Conservation (phyloP, 169 alveolate genomes). For the Ichthyophthirius multifiliis region DNA sequence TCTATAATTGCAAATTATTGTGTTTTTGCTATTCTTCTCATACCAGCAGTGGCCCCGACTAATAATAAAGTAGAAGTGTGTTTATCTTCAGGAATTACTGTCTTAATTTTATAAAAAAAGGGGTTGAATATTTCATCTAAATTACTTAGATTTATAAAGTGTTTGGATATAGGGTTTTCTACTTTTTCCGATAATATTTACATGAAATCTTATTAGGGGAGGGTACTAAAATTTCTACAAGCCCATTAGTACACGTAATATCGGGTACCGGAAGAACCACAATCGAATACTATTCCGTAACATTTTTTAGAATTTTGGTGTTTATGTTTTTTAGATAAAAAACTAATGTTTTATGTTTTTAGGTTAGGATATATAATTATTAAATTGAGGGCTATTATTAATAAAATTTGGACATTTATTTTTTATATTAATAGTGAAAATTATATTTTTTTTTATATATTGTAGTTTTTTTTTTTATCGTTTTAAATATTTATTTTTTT, state of each 20-base stretch:
- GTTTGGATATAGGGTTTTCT: too few species aligned
- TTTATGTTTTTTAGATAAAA: too few species aligned
- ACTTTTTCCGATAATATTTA: not conserved
- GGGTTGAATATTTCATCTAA: conserved; percentile 9
- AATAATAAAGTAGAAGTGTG: conserved; percentile 11
- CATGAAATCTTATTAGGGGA: conserved; percentile 4
- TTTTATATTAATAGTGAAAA: too few species aligned
- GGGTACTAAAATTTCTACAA: conserved; percentile 8
- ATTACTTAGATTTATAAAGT: conserved; percentile 2
- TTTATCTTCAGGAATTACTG: not conserved
- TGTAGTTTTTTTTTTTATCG: too few species aligned
- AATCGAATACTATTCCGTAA: conserved; percentile 41
- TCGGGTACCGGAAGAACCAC: conserved; percentile 38
- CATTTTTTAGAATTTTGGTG: too few species aligned
- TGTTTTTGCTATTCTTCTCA: not conserved
- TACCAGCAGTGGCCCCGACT: conserved; percentile 42
- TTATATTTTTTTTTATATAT: too few species aligned
- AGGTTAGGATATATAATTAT: too few species aligned
- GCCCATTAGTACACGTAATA: conserved; percentile 25
- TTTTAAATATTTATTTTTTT: too few species aligned
- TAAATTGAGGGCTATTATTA: too few species aligned
- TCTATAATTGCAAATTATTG: conserved; percentile 7
- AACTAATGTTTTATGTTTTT: too few species aligned
- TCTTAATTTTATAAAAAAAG: not conserved
- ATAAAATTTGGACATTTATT: too few species aligned